Percentiles rank a stretch among this genome's conserved stretches.
Conservation (phyloP, 257 asterid genomes). For the Solanum etuberosum region DNA sequence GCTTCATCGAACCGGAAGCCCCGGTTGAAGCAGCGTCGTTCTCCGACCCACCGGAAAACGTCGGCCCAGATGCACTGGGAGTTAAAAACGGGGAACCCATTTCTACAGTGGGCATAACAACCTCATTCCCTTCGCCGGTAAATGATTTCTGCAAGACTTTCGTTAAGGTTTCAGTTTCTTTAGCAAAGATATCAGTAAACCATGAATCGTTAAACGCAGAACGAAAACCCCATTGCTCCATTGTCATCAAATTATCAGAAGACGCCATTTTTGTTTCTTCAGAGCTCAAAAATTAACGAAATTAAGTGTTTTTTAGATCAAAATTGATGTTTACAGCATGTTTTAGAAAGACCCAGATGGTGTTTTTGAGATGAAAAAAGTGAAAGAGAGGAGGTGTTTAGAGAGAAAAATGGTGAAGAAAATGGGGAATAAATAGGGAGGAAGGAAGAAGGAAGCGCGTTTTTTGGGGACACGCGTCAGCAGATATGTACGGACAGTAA, state of each 20-base stretch:
- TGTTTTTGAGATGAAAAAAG: not conserved
- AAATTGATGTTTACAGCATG: not conserved
- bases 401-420: not conserved
- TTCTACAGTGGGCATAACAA: not conserved
- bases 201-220: conserved; percentile 47
- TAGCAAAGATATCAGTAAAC: conserved; percentile 33
- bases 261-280: conserved; percentile 29
- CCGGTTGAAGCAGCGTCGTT: conserved; percentile 22
- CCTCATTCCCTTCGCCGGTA: not conserved
- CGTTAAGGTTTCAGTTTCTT: conserved; percentile 50
- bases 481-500: conserved; percentile 37
- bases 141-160: conserved; percentile 50
- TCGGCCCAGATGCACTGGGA: conserved; percentile 16
- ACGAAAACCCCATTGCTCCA: conserved; percentile 58
- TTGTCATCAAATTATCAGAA: conserved; percentile 38
- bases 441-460: conserved; percentile 49
- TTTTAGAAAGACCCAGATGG: not conserved
- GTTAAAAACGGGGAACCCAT: not conserved
- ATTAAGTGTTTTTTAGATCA: not conserved
- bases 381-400: not conserved
- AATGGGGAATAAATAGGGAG: not conserved
- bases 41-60: conserved; percentile 54
- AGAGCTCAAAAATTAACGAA: not conserved
- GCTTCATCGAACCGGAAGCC: conserved; percentile 12
- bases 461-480: conserved; percentile 61